A percentile compares a stretch with the other conserved stretches of the same genome.
phyloP scores from a whole-genome alignment of 1,139 yeast genomes.

The Zygotorulaspora mrakii region DNA sequence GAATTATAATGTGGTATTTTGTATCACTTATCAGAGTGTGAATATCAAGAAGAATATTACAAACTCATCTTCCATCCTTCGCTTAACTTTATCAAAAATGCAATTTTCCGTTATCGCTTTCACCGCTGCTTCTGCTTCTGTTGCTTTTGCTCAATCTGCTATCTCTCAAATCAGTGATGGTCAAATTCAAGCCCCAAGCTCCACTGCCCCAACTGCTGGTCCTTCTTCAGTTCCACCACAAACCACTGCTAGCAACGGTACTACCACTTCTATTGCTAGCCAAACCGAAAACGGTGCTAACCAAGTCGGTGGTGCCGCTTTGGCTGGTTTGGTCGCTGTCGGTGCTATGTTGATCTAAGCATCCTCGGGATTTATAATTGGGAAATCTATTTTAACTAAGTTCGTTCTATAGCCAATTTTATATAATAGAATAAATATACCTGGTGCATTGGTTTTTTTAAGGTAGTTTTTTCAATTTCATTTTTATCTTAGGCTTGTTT shows the following conservation, averaged over 20 bases:
- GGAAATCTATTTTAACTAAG: not conserved
- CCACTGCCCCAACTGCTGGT: conserved; percentile 16
- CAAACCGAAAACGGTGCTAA: conserved; percentile 18
- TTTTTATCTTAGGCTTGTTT: conserved; percentile 2
- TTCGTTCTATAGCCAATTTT: conserved; percentile 3
- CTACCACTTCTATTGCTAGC: conserved; percentile 10
- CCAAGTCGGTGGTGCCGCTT: conserved; percentile 18
- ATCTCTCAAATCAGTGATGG: conserved; percentile 18
- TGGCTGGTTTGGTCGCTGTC: conserved; percentile 19
- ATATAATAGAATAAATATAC: conserved; percentile 2
- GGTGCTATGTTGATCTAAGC: conserved; percentile 20
- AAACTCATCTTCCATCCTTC: too few relatives aligned
- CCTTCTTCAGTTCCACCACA: conserved; percentile 12
- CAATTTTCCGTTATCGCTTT: conserved; percentile 19
- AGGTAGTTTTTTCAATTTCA: conserved; percentile 2
- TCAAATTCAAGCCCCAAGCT: conserved; percentile 16
- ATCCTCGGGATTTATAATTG: not conserved
- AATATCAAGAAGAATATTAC: too few relatives aligned
- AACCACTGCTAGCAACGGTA: conserved; percentile 3
- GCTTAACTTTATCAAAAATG: conserved; percentile 12
- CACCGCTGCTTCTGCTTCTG: conserved; percentile 15
- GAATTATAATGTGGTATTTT: not conserved
- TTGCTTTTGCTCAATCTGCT: conserved; percentile 15
- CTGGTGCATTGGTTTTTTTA: not conserved
- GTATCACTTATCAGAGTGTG: too few relatives aligned